phyloP scores from a whole-genome alignment of 2,329 filamentous ascomycete genomes.

The Didymellaceae sp. region DNA sequence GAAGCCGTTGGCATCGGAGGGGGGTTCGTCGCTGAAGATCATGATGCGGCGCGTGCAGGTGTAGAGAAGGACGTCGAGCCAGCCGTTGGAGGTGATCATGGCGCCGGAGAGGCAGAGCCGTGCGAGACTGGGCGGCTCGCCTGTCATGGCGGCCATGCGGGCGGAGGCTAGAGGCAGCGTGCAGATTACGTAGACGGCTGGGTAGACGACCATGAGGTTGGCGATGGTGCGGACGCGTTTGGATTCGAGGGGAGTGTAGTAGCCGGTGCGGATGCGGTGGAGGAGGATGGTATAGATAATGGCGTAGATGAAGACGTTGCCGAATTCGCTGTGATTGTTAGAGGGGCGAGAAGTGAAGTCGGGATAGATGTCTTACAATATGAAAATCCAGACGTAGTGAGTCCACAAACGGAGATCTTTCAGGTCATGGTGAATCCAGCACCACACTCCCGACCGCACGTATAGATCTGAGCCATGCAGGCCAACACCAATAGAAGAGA shows the following conservation, averaged over 20 bases:
- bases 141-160: constrained; percentile 68
- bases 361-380: constrained; percentile 39
- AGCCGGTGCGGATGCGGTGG: constrained; percentile 46
- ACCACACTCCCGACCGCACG: constrained; percentile 71
- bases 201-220: constrained; percentile 70
- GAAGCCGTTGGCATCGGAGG: constrained; percentile 44
- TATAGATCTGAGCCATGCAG: constrained; percentile 59
- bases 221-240: constrained; percentile 51
- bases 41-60: constrained; percentile 63
- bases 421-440: constrained; percentile 67
- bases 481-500: constrained; percentile 61
- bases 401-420: constrained; percentile 63
- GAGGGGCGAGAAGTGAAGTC: neutral
- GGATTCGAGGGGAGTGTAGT: constrained; percentile 44
- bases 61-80: constrained; percentile 66
- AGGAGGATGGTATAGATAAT: constrained; percentile 51
- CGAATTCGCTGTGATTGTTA: constrained; percentile 51
- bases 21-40: constrained; percentile 58
- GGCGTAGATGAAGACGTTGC: constrained; percentile 59
- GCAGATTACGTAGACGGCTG: constrained; percentile 72
- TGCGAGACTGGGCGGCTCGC: constrained; percentile 52
- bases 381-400: constrained; percentile 71
- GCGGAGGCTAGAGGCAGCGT: constrained; percentile 70
- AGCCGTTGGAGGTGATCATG: constrained; percentile 64
- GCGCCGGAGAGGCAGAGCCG: constrained; percentile 61